phyloP scores from a whole-genome alignment of 164 flowering plant species.

The Warburgia ugandensis region DNA sequence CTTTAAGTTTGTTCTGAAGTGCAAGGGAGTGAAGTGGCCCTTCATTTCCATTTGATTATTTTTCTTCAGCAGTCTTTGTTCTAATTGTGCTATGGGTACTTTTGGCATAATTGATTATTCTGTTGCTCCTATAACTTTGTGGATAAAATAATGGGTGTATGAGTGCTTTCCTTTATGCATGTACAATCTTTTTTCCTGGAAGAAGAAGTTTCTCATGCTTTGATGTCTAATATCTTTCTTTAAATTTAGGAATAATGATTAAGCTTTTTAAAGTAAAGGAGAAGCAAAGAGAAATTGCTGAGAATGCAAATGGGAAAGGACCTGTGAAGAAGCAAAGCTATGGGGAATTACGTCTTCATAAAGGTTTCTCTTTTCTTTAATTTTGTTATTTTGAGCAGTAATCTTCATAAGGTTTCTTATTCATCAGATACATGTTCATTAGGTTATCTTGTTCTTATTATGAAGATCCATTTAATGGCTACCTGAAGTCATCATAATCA shows the following conservation, averaged over 20 bases:
- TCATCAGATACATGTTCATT: background rate
- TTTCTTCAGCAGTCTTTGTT: no score
- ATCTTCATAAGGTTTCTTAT: background rate
- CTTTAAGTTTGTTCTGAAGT: no score
- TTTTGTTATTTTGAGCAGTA: no score
- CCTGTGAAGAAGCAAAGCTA: constrained; percentile 55
- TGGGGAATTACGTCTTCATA: constrained; percentile 54
- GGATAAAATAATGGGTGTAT: no score
- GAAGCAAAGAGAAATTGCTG: constrained; percentile 49
- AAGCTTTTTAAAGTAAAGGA: constrained; percentile 48
- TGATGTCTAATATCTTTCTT: background rate
- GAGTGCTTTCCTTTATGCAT: no score
- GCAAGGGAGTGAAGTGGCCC: no score
- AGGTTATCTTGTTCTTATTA: background rate
- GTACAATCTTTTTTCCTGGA: no score
- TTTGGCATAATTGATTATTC: no score
- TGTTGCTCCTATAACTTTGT: no score
- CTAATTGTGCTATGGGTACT: no score
- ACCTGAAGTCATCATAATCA: background rate
- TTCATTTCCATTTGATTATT: no score
- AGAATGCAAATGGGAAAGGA: constrained; percentile 47
- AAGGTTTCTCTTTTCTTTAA: constrained; percentile 27
- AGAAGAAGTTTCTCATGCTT: no score
- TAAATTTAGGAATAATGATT: constrained; percentile 23
- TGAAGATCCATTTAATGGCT: background rate